Evolutionary conservation across 73 alveolate genomes (phyloP).

Genomic region (Paramecium primaurelia): DNA sequence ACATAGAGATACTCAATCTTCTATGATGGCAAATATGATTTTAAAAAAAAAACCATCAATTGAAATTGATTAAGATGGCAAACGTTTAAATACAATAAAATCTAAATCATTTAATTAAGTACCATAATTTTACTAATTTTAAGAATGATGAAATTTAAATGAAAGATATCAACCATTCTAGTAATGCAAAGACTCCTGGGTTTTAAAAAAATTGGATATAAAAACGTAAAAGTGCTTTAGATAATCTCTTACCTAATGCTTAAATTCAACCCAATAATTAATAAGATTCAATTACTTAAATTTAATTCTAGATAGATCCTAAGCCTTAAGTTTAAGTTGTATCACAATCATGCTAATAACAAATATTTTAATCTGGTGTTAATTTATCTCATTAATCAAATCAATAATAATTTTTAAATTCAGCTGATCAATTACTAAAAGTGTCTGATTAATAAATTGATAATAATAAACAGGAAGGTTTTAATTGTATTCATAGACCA

Average conservation of each 20-base stretch:
- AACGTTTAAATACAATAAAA: not conserved
- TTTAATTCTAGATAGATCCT: not conserved
- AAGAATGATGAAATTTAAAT: not conserved
- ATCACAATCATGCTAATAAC: not conserved
- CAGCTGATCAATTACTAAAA: not conserved
- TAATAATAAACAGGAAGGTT: not conserved
- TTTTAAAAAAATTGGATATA: not conserved
- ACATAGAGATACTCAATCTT: not conserved
- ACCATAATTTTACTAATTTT: not conserved
- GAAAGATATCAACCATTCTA: not conserved
- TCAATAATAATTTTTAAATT: not conserved
- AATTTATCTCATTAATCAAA: not conserved
- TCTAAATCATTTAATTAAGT: constrained; percentile 5
- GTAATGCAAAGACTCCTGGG: not conserved
- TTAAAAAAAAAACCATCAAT: not conserved
- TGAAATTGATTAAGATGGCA: not conserved
- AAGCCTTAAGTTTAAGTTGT: not conserved
- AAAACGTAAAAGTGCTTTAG: not conserved
- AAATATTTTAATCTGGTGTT: not conserved
- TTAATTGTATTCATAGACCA: not conserved
- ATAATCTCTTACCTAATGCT: not conserved
- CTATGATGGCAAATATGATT: not conserved
- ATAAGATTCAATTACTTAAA: not conserved
- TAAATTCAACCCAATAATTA: not conserved
- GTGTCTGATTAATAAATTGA: not conserved